Evolutionary conservation across 768 basidiomycete species (phyloP), one percentile per base, ranked within the genome.

Genomic region (Rhodosporidiobolus sp.): DNA sequence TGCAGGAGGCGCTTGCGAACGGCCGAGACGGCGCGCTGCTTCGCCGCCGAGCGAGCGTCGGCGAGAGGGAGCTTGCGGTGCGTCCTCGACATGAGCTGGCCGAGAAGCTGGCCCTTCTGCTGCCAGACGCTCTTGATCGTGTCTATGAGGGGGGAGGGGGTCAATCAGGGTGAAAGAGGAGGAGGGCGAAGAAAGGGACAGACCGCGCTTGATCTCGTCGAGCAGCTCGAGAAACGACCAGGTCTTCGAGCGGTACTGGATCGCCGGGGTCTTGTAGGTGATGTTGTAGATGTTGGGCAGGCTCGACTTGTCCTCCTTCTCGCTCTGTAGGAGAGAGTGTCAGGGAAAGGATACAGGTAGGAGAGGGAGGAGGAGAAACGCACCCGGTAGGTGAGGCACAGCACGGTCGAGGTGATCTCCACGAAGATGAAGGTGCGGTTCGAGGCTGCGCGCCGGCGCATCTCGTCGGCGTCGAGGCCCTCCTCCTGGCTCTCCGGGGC

Each of bases 341-440:
- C 34, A 72, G 48, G n/a, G 26, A 68, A 20, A n/a, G 1, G 16
- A 26, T 32, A 7, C 19, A 24, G n/a, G 12, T 19, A 81, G 63
- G 1, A 54, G 56, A 75, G 10, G 28, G 19, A 58, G 52, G 56
- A 62, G 80, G 53, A n/a, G n/a, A n/a, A n/a, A n/a, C n/a, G n/a
- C 32, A 75, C 75, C 45, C 75, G 79, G 52, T 69, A 74, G 6
- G 70, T 73, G 43, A 74, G 56, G 48, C 64, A 75, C 54, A 76
- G 69, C n/a, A 74, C 72, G 16, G 70, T 78, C 34, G 55, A 77
- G 82, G 52, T 74, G 87, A 95, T 85, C 76, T 85, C 85, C 65
- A 95, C 89, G 53, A 87, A 83, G 56, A 93, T 86, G 76, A 94
- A 95, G 11, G 88, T 92, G 77, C 79, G 77, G 76, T 92, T 92